These are phyloP conservation scores for Ulvella scutata DNA, from an alignment of 139 green algal species.

Conservation along the genomic window DNA sequence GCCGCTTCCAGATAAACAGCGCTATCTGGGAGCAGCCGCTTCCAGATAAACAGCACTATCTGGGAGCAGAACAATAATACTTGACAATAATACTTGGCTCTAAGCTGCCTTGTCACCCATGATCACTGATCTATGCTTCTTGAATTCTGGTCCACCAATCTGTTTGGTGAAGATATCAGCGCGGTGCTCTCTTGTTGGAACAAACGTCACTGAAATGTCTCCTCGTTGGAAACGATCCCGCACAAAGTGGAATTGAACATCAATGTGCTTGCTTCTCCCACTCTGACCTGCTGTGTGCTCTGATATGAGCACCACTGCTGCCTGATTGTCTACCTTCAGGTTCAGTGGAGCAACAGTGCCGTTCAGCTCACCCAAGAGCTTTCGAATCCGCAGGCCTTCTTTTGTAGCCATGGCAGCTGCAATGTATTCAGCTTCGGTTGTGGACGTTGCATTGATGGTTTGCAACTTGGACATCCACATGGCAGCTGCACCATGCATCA, in stretches of 20 bases:
- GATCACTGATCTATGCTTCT: too few relatives aligned
- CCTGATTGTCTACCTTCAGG: slow-evolving; percentile 20
- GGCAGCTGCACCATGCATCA: slow-evolving; percentile 13
- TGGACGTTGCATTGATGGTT: slow-evolving; percentile 16
- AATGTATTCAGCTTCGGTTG: slow-evolving; percentile 22
- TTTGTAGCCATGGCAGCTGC: slow-evolving; percentile 9
- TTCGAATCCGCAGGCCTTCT: slow-evolving; percentile 16
- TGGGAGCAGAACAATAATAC: too few relatives aligned
- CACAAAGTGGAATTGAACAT: slow-evolving; percentile 19
- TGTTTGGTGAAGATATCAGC: too few relatives aligned
- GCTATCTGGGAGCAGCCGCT: too few relatives aligned
- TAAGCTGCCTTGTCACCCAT: too few relatives aligned
- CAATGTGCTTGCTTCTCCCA: slow-evolving; percentile 21
- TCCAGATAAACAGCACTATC: too few relatives aligned
- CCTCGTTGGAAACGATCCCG: slow-evolving; percentile 9
- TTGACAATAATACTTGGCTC: too few relatives aligned
- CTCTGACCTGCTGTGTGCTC: slow-evolving; percentile 10
- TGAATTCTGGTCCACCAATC: too few relatives aligned
- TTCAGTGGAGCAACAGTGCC: background rate
- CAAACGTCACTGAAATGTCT: slow-evolving; percentile 4
- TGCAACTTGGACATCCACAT: slow-evolving; percentile 17
- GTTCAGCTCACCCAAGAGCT: slow-evolving; percentile 7
- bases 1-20: too few relatives aligned
- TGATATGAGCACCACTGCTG: slow-evolving; percentile 9
- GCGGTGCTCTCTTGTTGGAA: background rate